Evolutionary conservation across 2,329 filamentous ascomycete species (phyloP).

Genomic region (Colletotrichum sansevieriae): DNA sequence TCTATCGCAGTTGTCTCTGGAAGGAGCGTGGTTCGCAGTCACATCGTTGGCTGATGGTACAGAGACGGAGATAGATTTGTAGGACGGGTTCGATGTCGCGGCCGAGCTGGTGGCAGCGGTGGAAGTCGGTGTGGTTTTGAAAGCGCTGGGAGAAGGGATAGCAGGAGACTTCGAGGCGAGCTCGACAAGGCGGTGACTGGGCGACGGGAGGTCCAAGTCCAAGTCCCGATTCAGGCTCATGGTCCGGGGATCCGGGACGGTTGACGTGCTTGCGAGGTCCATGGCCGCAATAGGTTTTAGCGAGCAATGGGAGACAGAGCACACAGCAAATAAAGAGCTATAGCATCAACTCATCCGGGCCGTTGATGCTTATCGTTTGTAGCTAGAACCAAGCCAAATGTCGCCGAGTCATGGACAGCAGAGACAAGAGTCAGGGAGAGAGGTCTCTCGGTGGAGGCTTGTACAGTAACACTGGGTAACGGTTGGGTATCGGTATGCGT

Average conservation of each 20-base stretch:
- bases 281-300: constrained; percentile 39
- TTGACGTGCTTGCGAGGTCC: constrained; percentile 41
- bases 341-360: constrained; percentile 38
- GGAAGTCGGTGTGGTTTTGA: constrained; percentile 38
- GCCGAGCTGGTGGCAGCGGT: constrained; percentile 16
- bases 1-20: constrained; percentile 63
- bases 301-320: constrained; percentile 19
- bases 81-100: not conserved
- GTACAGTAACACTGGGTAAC: constrained; percentile 26
- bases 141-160: constrained; percentile 27
- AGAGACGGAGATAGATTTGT: constrained; percentile 3
- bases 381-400: constrained; percentile 6
- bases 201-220: constrained; percentile 25
- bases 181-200: constrained; percentile 35
- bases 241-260: constrained; percentile 38
- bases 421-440: constrained; percentile 8
- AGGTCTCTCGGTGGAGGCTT: not conserved
- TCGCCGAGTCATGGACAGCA: constrained; percentile 3
- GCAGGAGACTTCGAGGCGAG: constrained; percentile 19
- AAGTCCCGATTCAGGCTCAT: constrained; percentile 25
- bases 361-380: constrained; percentile 6
- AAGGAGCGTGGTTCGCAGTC: constrained; percentile 39
- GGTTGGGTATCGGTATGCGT: constrained; percentile 19
- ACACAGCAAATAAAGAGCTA: constrained; percentile 1
- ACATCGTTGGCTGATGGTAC: constrained; percentile 31